These are phyloP conservation scores for Cytospora mali DNA, from an alignment of 2,329 filamentous ascomycete species.

Conservation along the genomic window DNA sequence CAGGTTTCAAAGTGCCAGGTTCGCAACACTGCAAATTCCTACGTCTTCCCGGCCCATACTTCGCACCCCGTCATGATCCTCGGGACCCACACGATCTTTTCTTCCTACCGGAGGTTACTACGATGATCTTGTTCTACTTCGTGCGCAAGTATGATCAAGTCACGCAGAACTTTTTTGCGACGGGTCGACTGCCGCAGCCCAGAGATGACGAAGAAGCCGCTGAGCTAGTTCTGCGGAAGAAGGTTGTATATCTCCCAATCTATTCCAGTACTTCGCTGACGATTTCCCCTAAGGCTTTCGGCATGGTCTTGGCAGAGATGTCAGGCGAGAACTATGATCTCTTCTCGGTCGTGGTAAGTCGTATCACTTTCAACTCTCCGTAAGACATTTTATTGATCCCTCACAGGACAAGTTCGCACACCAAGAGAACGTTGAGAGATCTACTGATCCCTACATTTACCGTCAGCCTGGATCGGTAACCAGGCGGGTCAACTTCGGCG, in stretches of 20 bases:
- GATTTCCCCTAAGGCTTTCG: background rate
- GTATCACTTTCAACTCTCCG: too few species aligned
- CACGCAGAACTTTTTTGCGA: background rate
- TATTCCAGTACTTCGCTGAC: background rate
- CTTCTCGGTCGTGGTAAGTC: conserved; percentile 14
- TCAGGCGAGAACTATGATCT: conserved; percentile 7
- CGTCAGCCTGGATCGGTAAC: background rate
- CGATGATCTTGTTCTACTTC: background rate
- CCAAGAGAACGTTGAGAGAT: background rate
- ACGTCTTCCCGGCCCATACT: conserved; percentile 10
- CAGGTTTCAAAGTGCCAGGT: conserved; percentile 1
- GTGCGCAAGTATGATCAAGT: background rate
- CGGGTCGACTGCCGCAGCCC: background rate
- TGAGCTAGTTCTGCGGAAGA: background rate
- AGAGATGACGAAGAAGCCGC: background rate
- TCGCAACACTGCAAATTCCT: conserved; percentile 13
- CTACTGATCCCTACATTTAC: background rate
- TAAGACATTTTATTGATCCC: background rate
- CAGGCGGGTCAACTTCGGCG: conserved; percentile 11
- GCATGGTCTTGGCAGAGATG: background rate
- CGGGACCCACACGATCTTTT: background rate
- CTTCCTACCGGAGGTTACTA: background rate
- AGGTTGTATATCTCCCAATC: background rate
- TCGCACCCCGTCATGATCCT: background rate
- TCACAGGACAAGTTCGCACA: background rate